Conservation (phyloP, 768 basidiomycete species). For the Kwoniella dejecticola region DNA sequence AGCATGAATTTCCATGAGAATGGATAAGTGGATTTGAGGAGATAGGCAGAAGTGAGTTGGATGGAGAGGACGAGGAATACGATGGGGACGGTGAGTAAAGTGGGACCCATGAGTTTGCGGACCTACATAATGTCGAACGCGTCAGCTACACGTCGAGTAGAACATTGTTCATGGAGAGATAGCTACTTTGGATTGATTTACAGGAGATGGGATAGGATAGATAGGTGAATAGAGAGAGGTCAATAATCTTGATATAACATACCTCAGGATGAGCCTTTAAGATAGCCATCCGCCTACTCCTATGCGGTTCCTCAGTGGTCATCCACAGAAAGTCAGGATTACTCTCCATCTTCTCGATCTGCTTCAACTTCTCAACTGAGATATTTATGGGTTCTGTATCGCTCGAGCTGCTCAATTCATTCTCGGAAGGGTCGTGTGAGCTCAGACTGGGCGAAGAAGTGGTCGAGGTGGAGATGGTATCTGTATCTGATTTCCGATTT, state of each 20-base stretch:
- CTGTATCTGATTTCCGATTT: background rate
- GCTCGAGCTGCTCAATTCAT: conserved; percentile 5
- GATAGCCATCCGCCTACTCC: conserved; percentile 80
- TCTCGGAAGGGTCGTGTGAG: conserved; percentile 18
- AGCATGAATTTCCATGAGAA: conserved; percentile 72
- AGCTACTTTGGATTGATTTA: background rate
- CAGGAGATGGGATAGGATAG: too few relatives aligned
- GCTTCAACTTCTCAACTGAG: background rate
- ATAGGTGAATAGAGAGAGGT: too few relatives aligned
- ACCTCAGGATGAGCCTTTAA: conserved; percentile 94
- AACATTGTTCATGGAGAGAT: background rate
- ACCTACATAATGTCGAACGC: conserved; percentile 61
- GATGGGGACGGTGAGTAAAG: conserved; percentile 85
- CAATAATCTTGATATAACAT: too few relatives aligned
- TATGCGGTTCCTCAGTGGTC: conserved; percentile 97
- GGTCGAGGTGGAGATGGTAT: conserved; percentile 3
- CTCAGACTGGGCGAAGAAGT: conserved; percentile 20
- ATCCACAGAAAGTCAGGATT: conserved; percentile 85
- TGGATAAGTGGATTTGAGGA: conserved; percentile 69
- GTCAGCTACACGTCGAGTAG: background rate
- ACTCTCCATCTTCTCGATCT: conserved; percentile 5
- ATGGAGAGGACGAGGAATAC: conserved; percentile 78
- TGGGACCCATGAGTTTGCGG: conserved; percentile 93
- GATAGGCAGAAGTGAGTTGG: conserved; percentile 68
- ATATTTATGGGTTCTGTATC: background rate